Base-by-base conservation (phyloP, 2,329 filamentous ascomycete species). In the Calonectria multiphialidica region DNA sequence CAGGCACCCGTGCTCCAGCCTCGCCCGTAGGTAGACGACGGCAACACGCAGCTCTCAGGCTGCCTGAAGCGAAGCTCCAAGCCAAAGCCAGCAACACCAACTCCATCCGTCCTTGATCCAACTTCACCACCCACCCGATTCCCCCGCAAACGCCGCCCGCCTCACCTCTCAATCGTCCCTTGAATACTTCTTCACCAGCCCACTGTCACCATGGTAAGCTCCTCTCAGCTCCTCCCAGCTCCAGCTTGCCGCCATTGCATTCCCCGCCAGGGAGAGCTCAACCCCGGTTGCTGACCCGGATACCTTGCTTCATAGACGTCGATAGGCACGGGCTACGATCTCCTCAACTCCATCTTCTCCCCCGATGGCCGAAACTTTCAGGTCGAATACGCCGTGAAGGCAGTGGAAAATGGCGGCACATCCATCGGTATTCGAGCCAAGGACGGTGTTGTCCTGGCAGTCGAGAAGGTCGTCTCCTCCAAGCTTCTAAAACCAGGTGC, bases 301-400 rank as follows among this genome's bases (percentile, higher is more conserved):
- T 37, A 55, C 40, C 68, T 66, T 67, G 62, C 53, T 50, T 66
- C n/a, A 65, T 79, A 99, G 97, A 99, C 97, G 82, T 99, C 97
- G 83, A 99, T 99, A 94, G 97, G 97, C 84, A 99, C 97, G 82
- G 97, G 97, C 83, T 99, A 99, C 88, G 97, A 99, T 92, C 93
- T 99, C 81, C 95, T 95, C 84, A 99, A 99, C 91, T 98, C 97
- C 82, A 97, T 98, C 89, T 99, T 98, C 90, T 98, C 97, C 61
- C 97, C 97, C 78, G 97, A 99, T 88, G 97, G 97, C 83, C 94
- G 97, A 80, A 99, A 99, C 86, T 99, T 99, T 86, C 97, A 99
- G 87, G 95, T 97, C 85, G 97, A 99, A 90, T 99, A 99, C 85
- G 97, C 97, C 78, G 94, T 97, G 80, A 99, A 99, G 90, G 97